Base-by-base conservation (phyloP, 2,329 filamentous ascomycete genomes). In the Aspergillus melleus region DNA sequence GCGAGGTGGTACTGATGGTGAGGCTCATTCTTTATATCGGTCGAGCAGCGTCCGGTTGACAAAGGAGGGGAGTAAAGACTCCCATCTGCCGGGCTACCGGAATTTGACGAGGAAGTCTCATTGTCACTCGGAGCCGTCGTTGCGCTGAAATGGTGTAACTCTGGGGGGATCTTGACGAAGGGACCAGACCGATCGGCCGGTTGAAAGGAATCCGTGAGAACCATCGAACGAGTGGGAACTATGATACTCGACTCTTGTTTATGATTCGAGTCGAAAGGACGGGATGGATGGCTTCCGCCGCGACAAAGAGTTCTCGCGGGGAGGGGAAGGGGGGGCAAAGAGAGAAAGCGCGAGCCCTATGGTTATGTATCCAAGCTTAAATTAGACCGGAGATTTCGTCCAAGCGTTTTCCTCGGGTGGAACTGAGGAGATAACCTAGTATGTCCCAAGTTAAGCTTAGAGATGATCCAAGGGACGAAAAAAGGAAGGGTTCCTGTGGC, bases 131-230 rank as follows among this genome's bases (percentile, higher is more conserved):
- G 61, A 32, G 54, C 51, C 46, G 66, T 60, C 44, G 64, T 49
- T 39, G 63, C 56, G 56, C 54, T 61, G 58, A 65, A 51, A 51
- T 57, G 46, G 62, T 65, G 68, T 64, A 66, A 67, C 64, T 62
- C 53, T 14, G 58, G 36, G 16, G 62, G 49, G 52, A 58, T 57
- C 53, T 30, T 63, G 46, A 57, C 54, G 50, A 61, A 57, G 46
- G 64, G 62, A 55, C 61, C 59, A 62, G 68, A 68, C 68, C 68
- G 65, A 16, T 63, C 63, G 68, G 68, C 66, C 68, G 65, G 61
- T 64, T 60, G 63, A 52, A 60, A 46, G 20, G 55, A 59, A 59
- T 65, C 64, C 55, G 65, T 54, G 46, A 64, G 52, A 59, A 68
- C 58, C 68, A 70, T 70, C 63, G 68, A 67, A 69, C 57, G 57